Evolutionary conservation across 352 stramenopile genomes (phyloP), one percentile per base, ranked within the genome.

Genomic region (Phytophthora melonis): DNA sequence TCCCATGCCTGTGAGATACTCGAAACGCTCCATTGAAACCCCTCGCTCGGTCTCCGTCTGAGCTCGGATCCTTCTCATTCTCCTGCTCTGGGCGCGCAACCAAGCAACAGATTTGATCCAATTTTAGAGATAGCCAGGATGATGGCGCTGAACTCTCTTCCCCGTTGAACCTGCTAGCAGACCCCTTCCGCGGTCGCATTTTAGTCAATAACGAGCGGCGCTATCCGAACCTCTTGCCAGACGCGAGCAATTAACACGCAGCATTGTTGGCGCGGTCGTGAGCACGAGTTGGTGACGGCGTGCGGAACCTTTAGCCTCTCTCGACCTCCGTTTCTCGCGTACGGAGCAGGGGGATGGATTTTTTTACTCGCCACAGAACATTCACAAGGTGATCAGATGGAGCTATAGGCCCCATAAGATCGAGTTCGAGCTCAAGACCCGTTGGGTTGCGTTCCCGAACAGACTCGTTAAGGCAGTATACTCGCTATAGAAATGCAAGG

Each of bases 21-120:
- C 47, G 59, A 77, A 80, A 80, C 73, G 73, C 23, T 66, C 14
- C 8, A 11, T 57, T 9, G 62, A 79, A 76, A 79, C 72, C 62
- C 50, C 68, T 36, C 52, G 10, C 63, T 36, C 52, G 10, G 55
- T 63, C 57, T 69, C 60, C 58, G 49, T 61, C 65, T 56, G 58
- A 59, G 41, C 45, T 43, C 23, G 45, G 8, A 43, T 5, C 43
- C 18, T 57, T 65, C 59, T 52, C 49, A 49, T 55, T 58, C 34
- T 65, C 36, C 60, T 59, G 60, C 30, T 52, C 60, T 60, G 56
- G 9, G 13, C 30, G 30, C 58, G 52, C 59, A 69, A 74, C 52
- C 67, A 73, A 30, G 13, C 13, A 45, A 45, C 5, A 16, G 5
- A n/a, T 36, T 36, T 36, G 39, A 6, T 60, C 50, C 61, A 63